These are phyloP conservation scores for Verticillium alfalfae DNA, from an alignment of 2,329 filamentous ascomycete genomes.

Conservation along the genomic window DNA sequence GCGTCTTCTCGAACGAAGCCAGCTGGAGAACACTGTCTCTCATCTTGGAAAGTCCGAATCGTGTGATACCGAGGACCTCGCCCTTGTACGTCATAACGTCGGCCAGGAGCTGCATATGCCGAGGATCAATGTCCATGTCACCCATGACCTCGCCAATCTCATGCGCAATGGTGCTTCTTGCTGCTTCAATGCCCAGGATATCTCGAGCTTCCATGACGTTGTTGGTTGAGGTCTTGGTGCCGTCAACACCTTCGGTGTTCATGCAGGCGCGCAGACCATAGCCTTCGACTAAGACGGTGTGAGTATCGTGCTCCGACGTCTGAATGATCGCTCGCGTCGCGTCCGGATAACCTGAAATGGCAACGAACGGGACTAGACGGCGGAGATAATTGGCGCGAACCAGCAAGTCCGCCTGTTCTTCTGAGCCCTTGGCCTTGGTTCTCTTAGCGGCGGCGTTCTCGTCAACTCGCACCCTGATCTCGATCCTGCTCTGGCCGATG, in stretches of 20 bases:
- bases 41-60: slow-evolving; percentile 95
- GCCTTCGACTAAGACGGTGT: slow-evolving; percentile 83
- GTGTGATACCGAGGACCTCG: slow-evolving; percentile 91
- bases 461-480: slow-evolving; percentile 63
- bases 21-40: slow-evolving; percentile 89
- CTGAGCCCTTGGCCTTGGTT: slow-evolving; percentile 35
- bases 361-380: slow-evolving; percentile 72
- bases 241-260: slow-evolving; percentile 87
- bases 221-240: slow-evolving; percentile 70
- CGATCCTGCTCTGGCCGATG: slow-evolving; percentile 58
- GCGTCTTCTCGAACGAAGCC: slow-evolving; percentile 96
- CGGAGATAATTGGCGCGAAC: slow-evolving; percentile 81
- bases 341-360: slow-evolving; percentile 84
- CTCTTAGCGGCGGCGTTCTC: slow-evolving; percentile 43
- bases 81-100: slow-evolving; percentile 99
- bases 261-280: slow-evolving; percentile 88
- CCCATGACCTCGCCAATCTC: slow-evolving; percentile 90
- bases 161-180: slow-evolving; percentile 77
- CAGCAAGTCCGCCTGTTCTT: slow-evolving; percentile 47
- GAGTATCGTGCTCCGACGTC: slow-evolving; percentile 63
- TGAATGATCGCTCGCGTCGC: slow-evolving; percentile 85
- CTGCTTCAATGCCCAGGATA: slow-evolving; percentile 91
- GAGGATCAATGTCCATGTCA: slow-evolving; percentile 91
- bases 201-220: slow-evolving; percentile 84
- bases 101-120: slow-evolving; percentile 94